A percentile compares a stretch with the other conserved stretches of the same genome.
Evolutionary conservation across 805 yeast species (phyloP).

Genomic region (Myxozyma lipomycoides): DNA sequence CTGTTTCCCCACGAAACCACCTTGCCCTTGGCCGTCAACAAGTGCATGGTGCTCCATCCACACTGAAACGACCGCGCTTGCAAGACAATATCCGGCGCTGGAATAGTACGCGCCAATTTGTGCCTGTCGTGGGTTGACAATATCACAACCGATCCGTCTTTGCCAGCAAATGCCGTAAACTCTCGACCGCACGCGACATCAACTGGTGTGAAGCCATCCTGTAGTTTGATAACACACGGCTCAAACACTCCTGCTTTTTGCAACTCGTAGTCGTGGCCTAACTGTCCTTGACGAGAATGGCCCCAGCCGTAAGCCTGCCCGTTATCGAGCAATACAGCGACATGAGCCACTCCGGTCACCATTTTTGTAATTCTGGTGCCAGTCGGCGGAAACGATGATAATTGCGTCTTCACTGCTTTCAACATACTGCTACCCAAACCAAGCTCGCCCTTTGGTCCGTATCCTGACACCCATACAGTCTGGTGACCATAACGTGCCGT

Average conservation of each 20-base stretch:
- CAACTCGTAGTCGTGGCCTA: conserved; percentile 32
- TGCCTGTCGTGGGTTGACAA: conserved; percentile 6
- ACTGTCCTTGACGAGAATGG: conserved; percentile 57
- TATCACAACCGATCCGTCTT: conserved; percentile 23
- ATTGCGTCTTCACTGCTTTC: neutral
- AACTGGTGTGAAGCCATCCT: conserved; percentile 5
- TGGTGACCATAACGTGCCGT: conserved; percentile 31
- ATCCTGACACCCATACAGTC: conserved; percentile 51
- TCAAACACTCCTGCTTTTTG: neutral
- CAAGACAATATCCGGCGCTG: neutral
- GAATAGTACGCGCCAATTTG: conserved; percentile 2
- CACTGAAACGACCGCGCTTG: conserved; percentile 36
- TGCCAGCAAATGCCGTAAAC: conserved; percentile 44
- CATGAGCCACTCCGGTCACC: conserved; percentile 37
- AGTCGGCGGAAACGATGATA: conserved; percentile 26
- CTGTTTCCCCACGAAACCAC: conserved; percentile 65
- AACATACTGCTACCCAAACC: conserved; percentile 46
- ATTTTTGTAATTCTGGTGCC: conserved; percentile 25
- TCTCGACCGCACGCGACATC: conserved; percentile 53
- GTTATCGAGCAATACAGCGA: conserved; percentile 34
- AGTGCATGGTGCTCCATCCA: conserved; percentile 82
- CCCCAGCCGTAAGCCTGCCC: conserved; percentile 66
- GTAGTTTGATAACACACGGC: conserved; percentile 3
- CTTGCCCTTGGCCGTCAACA: conserved; percentile 33
- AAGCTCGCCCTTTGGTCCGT: conserved; percentile 69